Percentiles rank a stretch among this genome's conserved stretches.
phyloP scores from a whole-genome alignment of 331 rosid genomes.

The Pyrus hybrid region DNA sequence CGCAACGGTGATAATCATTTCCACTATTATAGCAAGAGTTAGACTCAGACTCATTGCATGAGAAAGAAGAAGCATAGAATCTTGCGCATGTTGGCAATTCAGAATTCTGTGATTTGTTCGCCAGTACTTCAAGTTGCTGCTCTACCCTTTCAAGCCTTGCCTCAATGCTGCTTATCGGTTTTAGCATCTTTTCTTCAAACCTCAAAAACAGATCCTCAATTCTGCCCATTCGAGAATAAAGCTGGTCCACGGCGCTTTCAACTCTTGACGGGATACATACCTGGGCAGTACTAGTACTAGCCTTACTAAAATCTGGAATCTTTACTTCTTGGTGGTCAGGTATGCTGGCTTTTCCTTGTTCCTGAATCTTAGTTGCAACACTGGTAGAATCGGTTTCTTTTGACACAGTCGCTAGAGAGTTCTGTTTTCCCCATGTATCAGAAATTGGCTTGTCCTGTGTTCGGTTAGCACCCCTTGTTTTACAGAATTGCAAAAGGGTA shows the following conservation, averaged over 20 bases:
- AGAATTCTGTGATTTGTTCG: slow-evolving; percentile 36
- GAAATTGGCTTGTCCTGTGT: slow-evolving; percentile 11
- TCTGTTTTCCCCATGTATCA: slow-evolving; percentile 31
- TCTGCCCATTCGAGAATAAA: slow-evolving; percentile 64
- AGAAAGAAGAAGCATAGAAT: slow-evolving; percentile 53
- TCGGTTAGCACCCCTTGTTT: slow-evolving; percentile 35
- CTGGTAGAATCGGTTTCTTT: slow-evolving; percentile 20
- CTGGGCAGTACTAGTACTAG: slow-evolving; percentile 20
- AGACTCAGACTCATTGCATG: slow-evolving; percentile 43
- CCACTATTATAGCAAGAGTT: slow-evolving; percentile 28
- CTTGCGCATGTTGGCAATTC: slow-evolving; percentile 35
- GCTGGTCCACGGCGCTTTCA: slow-evolving; percentile 47
- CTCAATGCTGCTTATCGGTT: slow-evolving; percentile 74
- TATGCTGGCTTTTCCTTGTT: slow-evolving; percentile 23
- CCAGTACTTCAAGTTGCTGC: slow-evolving; percentile 66
- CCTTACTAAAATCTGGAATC: slow-evolving; percentile 28
- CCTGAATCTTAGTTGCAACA: slow-evolving; percentile 26
- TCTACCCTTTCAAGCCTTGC: slow-evolving; percentile 76
- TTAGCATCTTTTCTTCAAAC: slow-evolving; percentile 76
- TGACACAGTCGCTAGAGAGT: slow-evolving; percentile 17
- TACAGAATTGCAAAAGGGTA: slow-evolving; percentile 64
- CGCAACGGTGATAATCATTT: slow-evolving; percentile 19
- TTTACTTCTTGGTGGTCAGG: slow-evolving; percentile 20
- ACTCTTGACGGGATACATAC: slow-evolving; percentile 22
- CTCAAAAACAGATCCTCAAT: slow-evolving; percentile 60